phyloP scores from a whole-genome alignment of 2,329 filamentous ascomycete species.

The Drechslera avenae region DNA sequence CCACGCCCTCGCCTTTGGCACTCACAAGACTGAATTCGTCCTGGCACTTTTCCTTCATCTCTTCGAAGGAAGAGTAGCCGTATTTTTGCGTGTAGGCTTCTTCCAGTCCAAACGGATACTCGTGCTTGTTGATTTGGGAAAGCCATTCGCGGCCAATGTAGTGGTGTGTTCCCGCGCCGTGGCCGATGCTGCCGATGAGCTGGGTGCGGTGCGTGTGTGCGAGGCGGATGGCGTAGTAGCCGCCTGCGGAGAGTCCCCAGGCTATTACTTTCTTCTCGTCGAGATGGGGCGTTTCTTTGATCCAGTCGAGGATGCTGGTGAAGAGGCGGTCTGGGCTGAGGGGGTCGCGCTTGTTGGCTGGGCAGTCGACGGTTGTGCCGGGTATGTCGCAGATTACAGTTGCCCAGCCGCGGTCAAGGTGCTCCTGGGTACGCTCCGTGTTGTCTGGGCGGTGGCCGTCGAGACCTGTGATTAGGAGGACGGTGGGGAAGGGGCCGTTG shows the following conservation, averaged over 20 bases:
- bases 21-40: constrained; percentile 59
- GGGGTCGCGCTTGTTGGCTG: constrained; percentile 55
- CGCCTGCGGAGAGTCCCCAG: constrained; percentile 63
- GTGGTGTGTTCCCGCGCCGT: constrained; percentile 62
- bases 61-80: constrained; percentile 42
- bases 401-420: constrained; percentile 55
- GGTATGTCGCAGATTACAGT: constrained; percentile 61
- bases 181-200: constrained; percentile 56
- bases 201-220: constrained; percentile 61
- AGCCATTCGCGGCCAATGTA: constrained; percentile 64
- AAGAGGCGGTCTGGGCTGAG: constrained; percentile 59
- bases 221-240: constrained; percentile 62
- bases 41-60: constrained; percentile 55
- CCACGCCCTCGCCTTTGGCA: constrained; percentile 57
- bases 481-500: constrained; percentile 53
- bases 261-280: constrained; percentile 56
- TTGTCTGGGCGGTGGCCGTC: constrained; percentile 63
- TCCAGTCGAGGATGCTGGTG: constrained; percentile 59
- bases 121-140: constrained; percentile 57
- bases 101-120: constrained; percentile 64
- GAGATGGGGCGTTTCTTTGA: constrained; percentile 51
- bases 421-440: constrained; percentile 52
- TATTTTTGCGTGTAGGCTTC: constrained; percentile 56
- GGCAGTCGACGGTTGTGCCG: constrained; percentile 60
- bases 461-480: constrained; percentile 62